Conservation (phyloP, 176 grass and related monocot genomes). For the Oryza rufipogon region DNA sequence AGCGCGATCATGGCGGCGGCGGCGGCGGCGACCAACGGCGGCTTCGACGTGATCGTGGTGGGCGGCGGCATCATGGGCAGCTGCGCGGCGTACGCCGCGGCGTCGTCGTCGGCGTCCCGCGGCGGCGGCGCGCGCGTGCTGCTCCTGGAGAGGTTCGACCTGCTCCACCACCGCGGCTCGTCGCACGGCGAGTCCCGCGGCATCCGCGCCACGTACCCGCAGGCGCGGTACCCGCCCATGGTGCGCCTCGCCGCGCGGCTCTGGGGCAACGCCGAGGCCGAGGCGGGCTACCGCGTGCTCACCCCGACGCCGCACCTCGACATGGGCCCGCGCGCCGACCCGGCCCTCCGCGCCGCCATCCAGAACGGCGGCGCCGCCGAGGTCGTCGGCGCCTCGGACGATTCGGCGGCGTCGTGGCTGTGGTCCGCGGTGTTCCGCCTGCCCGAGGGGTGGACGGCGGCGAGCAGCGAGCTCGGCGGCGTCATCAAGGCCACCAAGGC, state of each 20-base stretch:
- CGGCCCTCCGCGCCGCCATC: constrained; percentile 24
- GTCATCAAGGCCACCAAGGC: constrained; percentile 92
- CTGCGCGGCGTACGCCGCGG: constrained; percentile 64
- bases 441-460: constrained; percentile 62
- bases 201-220: constrained; percentile 80
- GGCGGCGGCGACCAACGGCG: no score
- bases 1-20: no score
- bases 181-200: constrained; percentile 96
- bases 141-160: constrained; percentile 83
- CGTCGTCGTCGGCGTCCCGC: no score
- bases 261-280: constrained; percentile 42
- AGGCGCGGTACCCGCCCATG: constrained; percentile 75
- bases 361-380: constrained; percentile 26
- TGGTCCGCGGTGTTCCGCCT: constrained; percentile 56
- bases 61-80: constrained; percentile 91
- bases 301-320: no score
- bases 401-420: background rate
- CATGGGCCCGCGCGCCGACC: background rate
- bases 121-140: no score
- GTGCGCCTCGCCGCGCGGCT: constrained; percentile 59
- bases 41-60: constrained; percentile 65
- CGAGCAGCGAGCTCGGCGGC: constrained; percentile 50
- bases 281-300: no score
- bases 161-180: constrained; percentile 78
- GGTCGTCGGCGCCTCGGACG: background rate